A percentile compares a stretch with the other conserved stretches of the same genome.
phyloP scores from a whole-genome alignment of 164 flowering plant species.

The Houttuynia cordata region DNA sequence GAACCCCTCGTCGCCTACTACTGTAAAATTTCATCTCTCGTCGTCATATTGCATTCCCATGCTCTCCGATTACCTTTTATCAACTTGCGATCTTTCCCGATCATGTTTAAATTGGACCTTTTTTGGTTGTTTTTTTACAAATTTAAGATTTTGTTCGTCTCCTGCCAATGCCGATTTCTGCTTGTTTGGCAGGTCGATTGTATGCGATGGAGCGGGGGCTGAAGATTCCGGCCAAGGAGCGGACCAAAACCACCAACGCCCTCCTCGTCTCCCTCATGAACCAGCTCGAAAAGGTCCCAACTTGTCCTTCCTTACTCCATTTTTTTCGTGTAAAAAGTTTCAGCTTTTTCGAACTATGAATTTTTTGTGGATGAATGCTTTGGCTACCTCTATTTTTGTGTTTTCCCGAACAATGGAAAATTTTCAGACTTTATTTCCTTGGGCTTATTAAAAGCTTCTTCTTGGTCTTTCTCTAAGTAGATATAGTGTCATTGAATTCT shows the following conservation, averaged over 20 bases:
- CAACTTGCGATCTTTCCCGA: not conserved
- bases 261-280: slow-evolving; percentile 82
- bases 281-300: slow-evolving; percentile 80
- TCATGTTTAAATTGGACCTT: too few species aligned
- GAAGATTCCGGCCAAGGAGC: slow-evolving; percentile 59
- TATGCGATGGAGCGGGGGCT: slow-evolving; percentile 95
- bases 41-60: not conserved
- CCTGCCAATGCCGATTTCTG: not conserved
- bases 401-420: too few species aligned
- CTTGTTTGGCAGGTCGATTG: slow-evolving; percentile 51
- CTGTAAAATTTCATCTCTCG: slow-evolving; percentile 32
- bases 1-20: slow-evolving; percentile 96
- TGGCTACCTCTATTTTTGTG: too few species aligned
- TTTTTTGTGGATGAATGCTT: too few species aligned
- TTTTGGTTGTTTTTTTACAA: not conserved
- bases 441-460: too few species aligned
- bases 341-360: too few species aligned
- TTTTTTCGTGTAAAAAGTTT: not conserved
- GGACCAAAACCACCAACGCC: slow-evolving; percentile 78
- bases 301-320: not conserved
- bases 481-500: too few species aligned
- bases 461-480: too few species aligned
- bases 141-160: not conserved
- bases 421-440: too few species aligned
- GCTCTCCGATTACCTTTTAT: not conserved